These are phyloP conservation scores for Thalassiosira pacifica DNA, from an alignment of 352 stramenopile genomes.

Conservation along the genomic window DNA sequence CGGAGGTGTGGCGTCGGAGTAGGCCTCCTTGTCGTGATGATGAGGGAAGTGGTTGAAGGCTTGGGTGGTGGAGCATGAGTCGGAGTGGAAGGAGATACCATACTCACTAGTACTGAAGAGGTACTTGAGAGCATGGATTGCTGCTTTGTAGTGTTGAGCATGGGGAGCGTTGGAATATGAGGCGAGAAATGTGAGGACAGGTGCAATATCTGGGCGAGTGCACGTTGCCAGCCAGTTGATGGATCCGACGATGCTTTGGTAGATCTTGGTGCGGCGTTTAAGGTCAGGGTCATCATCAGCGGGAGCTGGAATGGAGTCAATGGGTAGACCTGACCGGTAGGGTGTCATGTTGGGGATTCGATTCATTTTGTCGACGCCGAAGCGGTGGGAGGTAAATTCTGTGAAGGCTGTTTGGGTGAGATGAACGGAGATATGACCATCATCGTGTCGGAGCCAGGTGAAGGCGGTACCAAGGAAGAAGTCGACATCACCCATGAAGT, in stretches of 20 bases:
- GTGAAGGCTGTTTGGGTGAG: slow-evolving; percentile 29
- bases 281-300: slow-evolving; percentile 6
- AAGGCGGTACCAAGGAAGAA: not conserved
- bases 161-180: slow-evolving; percentile 11
- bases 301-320: slow-evolving; percentile 31
- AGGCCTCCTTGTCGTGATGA: slow-evolving; percentile 16
- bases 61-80: not conserved
- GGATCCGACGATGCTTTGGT: slow-evolving; percentile 13
- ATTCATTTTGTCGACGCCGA: not conserved
- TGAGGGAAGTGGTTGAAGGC: not conserved
- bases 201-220: not conserved
- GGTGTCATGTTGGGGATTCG: slow-evolving; percentile 29
- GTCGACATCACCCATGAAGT: not conserved
- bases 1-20: not conserved
- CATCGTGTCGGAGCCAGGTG: not conserved
- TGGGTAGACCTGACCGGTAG: slow-evolving; percentile 33
- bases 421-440: slow-evolving; percentile 13
- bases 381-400: not conserved
- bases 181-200: not conserved
- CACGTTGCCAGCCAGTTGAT: slow-evolving; percentile 15
- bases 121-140: slow-evolving; percentile 13
- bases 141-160: slow-evolving; percentile 3
- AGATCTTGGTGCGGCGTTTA: not conserved
- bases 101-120: not conserved
- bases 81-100: slow-evolving; percentile 20